Conservation (phyloP, 331 rosid species). For the Malus hybrid region DNA sequence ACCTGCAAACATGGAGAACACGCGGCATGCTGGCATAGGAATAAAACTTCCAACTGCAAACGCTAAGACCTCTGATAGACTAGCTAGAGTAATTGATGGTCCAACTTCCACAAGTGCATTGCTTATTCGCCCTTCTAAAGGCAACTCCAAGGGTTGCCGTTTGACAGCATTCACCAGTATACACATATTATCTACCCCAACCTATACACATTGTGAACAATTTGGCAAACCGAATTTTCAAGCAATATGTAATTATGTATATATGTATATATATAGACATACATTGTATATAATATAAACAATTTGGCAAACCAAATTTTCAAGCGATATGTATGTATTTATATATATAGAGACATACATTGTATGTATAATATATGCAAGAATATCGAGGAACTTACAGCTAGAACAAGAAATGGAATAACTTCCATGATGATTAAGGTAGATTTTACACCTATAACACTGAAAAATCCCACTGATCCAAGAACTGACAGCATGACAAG, state of each 20-base stretch:
- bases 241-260: background rate
- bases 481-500: constrained; percentile 95
- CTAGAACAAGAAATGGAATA: constrained; percentile 96
- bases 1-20: constrained; percentile 99
- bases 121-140: constrained; percentile 89
- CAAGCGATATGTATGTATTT: background rate
- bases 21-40: constrained; percentile 99
- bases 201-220: constrained; percentile 20
- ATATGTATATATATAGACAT: background rate
- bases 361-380: background rate
- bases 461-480: constrained; percentile 89
- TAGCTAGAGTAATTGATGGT: constrained; percentile 94
- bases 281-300: too few species aligned
- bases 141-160: constrained; percentile 72
- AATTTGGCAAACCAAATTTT: too few species aligned
- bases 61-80: constrained; percentile 93
- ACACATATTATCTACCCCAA: constrained; percentile 99
- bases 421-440: constrained; percentile 98
- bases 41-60: constrained; percentile 96
- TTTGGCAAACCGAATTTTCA: background rate
- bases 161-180: constrained; percentile 94
- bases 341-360: background rate
- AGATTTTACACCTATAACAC: constrained; percentile 89
- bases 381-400: constrained; percentile 54
- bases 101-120: constrained; percentile 97